Conservation (phyloP, 176 grass and related monocot species). For the Avena eriantha region DNA sequence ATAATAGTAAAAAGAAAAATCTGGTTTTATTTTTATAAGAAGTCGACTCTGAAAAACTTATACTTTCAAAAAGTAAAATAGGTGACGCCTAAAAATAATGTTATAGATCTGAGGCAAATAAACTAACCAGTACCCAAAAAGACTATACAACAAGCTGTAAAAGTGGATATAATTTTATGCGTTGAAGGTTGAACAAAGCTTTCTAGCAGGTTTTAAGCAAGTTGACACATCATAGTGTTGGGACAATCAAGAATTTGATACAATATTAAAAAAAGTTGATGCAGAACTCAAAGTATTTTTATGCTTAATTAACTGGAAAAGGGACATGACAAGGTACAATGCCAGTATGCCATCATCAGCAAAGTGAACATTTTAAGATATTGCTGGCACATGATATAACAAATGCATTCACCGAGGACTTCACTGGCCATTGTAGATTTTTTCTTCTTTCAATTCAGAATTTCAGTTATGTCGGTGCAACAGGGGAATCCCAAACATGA, state of each 20-base stretch:
- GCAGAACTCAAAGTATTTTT: not conserved
- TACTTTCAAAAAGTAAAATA: slow-evolving; percentile 6
- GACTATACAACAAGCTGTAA: slow-evolving; percentile 43
- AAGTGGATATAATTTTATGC: slow-evolving; percentile 30
- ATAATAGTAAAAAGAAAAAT: not conserved
- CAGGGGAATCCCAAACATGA: not conserved
- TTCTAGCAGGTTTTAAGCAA: slow-evolving; percentile 34
- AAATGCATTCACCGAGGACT: not conserved
- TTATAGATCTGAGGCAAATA: slow-evolving; percentile 5
- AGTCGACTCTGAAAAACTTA: slow-evolving; percentile 4
- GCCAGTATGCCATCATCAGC: not conserved
- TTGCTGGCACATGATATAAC: not conserved
- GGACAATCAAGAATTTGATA: slow-evolving; percentile 28
- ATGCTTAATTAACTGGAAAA: slow-evolving; percentile 1
- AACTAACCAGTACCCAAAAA: slow-evolving; percentile 13
- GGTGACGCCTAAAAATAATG: slow-evolving; percentile 2
- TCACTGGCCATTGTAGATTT: not conserved
- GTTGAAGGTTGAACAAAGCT: slow-evolving; percentile 27
- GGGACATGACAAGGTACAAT: slow-evolving; percentile 11
- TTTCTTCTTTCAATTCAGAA: not conserved
- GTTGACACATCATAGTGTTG: not conserved
- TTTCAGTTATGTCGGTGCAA: slow-evolving; percentile 1
- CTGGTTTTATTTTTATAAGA: not conserved
- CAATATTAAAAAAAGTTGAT: not conserved
- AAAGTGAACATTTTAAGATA: not conserved